Evolutionary conservation across 805 yeast genomes (phyloP).

Genomic region (Pichia pseudocactophila): DNA sequence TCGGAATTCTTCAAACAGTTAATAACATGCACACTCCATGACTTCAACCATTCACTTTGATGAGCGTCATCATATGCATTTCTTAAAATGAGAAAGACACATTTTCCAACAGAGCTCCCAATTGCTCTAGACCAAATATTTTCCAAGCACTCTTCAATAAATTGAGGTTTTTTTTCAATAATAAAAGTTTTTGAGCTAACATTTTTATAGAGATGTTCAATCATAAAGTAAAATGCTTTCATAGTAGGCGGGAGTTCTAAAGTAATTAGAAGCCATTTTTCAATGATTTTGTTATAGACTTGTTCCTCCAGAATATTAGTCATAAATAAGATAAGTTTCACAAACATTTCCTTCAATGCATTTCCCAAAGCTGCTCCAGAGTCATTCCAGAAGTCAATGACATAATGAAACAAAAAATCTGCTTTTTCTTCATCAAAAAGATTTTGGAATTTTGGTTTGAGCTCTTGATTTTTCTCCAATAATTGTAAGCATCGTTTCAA

Average conservation of each 20-base stretch:
- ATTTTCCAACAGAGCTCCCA: slow-evolving; percentile 59
- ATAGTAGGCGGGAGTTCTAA: slow-evolving; percentile 39
- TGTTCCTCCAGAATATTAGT: slow-evolving; percentile 9
- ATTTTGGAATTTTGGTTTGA: not conserved
- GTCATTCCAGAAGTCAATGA: slow-evolving; percentile 63
- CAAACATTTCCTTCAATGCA: slow-evolving; percentile 53
- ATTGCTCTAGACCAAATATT: slow-evolving; percentile 49
- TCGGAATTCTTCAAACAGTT: slow-evolving; percentile 26
- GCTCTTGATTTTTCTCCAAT: slow-evolving; percentile 1
- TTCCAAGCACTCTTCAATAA: slow-evolving; percentile 38
- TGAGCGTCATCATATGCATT: slow-evolving; percentile 19
- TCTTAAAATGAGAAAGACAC: slow-evolving; percentile 34
- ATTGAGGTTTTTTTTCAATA: slow-evolving; percentile 34
- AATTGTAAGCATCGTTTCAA: slow-evolving; percentile 45
- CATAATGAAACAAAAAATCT: slow-evolving; percentile 37
- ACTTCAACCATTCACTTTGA: slow-evolving; percentile 36
- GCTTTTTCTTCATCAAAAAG: slow-evolving; percentile 18
- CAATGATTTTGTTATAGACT: slow-evolving; percentile 21
- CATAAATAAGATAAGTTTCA: slow-evolving; percentile 39
- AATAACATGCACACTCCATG: slow-evolving; percentile 41
- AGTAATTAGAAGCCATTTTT: slow-evolving; percentile 38
- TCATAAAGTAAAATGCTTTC: slow-evolving; percentile 51
- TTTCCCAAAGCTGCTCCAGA: slow-evolving; percentile 64
- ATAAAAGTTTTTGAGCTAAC: slow-evolving; percentile 34
- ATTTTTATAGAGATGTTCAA: slow-evolving; percentile 48